Evolutionary conservation across 225 moss, liverwort and hornwort genomes (phyloP).

Genomic region (Asterella californica): DNA sequence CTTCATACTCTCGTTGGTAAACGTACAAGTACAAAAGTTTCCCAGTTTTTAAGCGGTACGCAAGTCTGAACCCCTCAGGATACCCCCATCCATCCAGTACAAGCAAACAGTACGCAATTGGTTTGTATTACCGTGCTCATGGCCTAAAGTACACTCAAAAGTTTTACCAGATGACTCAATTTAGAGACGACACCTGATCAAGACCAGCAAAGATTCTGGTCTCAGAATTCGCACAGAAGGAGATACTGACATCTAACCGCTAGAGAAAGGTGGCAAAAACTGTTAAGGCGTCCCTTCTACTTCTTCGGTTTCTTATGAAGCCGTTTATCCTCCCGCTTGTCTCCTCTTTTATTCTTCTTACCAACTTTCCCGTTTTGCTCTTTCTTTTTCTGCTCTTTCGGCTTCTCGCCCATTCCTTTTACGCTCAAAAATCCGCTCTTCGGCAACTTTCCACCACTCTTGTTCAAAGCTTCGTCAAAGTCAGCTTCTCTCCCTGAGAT

Average conservation of each 20-base stretch:
- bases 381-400: conserved; percentile 16
- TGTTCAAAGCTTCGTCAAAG: conserved; percentile 78
- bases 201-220: not conserved
- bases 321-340: conserved; percentile 14
- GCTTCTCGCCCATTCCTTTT: conserved; percentile 30
- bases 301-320: conserved; percentile 16
- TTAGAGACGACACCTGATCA: not conserved
- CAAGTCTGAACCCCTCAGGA: too few relatives aligned
- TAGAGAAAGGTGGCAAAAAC: not conserved
- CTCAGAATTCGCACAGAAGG: not conserved
- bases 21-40: too few relatives aligned
- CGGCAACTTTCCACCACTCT: conserved; percentile 58
- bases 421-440: conserved; percentile 74
- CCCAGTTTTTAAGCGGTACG: too few relatives aligned
- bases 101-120: not conserved
- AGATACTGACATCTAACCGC: not conserved
- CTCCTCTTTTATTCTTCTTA: conserved; percentile 28
- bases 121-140: not conserved
- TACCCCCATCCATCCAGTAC: not conserved
- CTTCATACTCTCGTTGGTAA: too few relatives aligned
- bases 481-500: conserved; percentile 74
- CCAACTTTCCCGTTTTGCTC: conserved; percentile 11
- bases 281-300: not conserved
- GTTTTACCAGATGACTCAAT: not conserved
- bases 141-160: conserved; percentile 13